Conservation (phyloP, 73 alveolate genomes). For the Paramecium sonneborni region DNA sequence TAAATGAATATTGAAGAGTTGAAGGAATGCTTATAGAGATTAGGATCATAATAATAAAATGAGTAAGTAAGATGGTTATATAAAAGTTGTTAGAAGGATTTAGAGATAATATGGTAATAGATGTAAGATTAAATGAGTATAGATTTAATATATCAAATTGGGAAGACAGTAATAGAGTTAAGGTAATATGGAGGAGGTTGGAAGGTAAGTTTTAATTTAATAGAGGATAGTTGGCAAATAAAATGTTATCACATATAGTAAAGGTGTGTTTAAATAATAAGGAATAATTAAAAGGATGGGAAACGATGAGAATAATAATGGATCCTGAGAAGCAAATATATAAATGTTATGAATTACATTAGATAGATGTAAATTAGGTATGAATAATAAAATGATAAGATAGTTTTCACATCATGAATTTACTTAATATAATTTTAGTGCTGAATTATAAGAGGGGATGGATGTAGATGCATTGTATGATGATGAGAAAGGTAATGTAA, state of each 20-base stretch:
- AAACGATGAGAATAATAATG: neutral
- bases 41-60: neutral
- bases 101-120: neutral
- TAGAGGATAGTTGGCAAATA: neutral
- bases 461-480: slow-evolving; percentile 80
- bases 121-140: neutral
- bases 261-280: neutral
- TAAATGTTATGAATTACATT: neutral
- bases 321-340: slow-evolving; percentile 41
- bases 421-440: slow-evolving; percentile 75
- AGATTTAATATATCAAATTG: neutral
- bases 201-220: too few relatives aligned
- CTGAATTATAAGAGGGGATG: slow-evolving; percentile 66
- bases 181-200: too few relatives aligned
- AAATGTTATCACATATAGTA: too few relatives aligned
- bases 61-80: neutral
- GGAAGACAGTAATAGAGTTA: slow-evolving; percentile 11
- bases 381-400: neutral
- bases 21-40: neutral
- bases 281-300: slow-evolving; percentile 8
- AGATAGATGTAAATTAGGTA: too few relatives aligned
- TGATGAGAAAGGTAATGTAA: slow-evolving; percentile 68
- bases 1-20: slow-evolving; percentile 35
- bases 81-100: neutral
- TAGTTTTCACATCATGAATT: slow-evolving; percentile 27